A percentile compares a stretch with the other conserved stretches of the same genome.
phyloP scores from a whole-genome alignment of 1,284 basidiomycete species.

The Austroboletus niveus region DNA sequence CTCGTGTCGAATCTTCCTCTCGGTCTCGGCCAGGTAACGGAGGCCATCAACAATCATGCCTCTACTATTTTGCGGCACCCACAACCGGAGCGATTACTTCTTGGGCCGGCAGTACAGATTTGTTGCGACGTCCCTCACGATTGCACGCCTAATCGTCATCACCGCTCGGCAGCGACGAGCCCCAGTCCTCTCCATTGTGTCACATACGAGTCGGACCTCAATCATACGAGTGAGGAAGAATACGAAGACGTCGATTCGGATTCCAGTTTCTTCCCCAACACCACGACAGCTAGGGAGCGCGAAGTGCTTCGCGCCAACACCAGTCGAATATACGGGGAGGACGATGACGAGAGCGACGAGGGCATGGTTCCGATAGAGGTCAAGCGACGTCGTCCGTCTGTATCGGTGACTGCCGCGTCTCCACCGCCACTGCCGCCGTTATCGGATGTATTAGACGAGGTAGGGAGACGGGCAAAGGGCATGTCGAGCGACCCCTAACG shows the following conservation, averaged over 20 bases:
- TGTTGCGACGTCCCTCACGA: slow-evolving; percentile 29
- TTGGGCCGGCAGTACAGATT: slow-evolving; percentile 20
- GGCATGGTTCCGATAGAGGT: slow-evolving; percentile 35
- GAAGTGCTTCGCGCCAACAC: slow-evolving; percentile 28
- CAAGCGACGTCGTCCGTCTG: slow-evolving; percentile 37
- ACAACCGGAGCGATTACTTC: slow-evolving; percentile 29
- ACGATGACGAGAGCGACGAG: slow-evolving; percentile 37
- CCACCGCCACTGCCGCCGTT: slow-evolving; percentile 25
- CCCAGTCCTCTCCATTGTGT: slow-evolving; percentile 43
- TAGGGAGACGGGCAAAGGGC: slow-evolving; percentile 8
- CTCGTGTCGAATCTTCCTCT: slow-evolving; percentile 39
- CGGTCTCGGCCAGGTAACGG: slow-evolving; percentile 33
- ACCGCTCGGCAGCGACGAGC: slow-evolving; percentile 37
- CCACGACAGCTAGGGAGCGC: slow-evolving; percentile 21
- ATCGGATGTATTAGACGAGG: slow-evolving; percentile 19
- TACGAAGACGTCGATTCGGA: slow-evolving; percentile 34
- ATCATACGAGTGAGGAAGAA: slow-evolving; percentile 30
- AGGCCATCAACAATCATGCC: slow-evolving; percentile 25
- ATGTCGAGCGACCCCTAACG: slow-evolving; percentile 1
- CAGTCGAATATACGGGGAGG: slow-evolving; percentile 33
- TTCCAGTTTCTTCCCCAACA: slow-evolving; percentile 36
- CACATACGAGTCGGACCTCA: slow-evolving; percentile 33
- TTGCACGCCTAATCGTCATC: slow-evolving; percentile 24
- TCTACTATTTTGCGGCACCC: slow-evolving; percentile 24
- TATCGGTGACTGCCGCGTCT: slow-evolving; percentile 28